Evolutionary conservation across 805 yeast genomes (phyloP).

Genomic region (Candida pseudoglaebosa): DNA sequence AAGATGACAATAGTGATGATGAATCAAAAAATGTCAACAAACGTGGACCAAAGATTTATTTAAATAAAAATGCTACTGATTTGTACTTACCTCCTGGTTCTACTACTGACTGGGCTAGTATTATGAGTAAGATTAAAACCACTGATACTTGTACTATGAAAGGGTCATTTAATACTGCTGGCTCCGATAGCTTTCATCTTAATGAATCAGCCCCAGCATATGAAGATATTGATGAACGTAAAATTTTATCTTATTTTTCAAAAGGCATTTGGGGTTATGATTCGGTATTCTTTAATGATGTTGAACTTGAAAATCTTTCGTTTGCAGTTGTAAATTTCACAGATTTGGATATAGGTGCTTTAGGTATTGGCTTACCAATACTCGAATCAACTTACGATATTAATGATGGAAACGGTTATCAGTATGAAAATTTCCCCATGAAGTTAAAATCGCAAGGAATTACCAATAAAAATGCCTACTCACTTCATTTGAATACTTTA

Average conservation of each 20-base stretch:
- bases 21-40: too few relatives aligned
- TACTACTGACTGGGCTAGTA: too few relatives aligned
- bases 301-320: slow-evolving; percentile 5
- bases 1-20: too few relatives aligned
- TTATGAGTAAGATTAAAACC: too few relatives aligned
- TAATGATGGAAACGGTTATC: not conserved
- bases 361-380: slow-evolving; percentile 20
- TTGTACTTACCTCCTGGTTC: too few relatives aligned
- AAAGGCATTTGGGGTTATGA: slow-evolving; percentile 45
- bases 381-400: slow-evolving; percentile 27
- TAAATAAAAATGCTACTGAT: too few relatives aligned
- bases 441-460: slow-evolving; percentile 27
- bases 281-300: slow-evolving; percentile 10
- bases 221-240: slow-evolving; percentile 50
- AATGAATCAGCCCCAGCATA: slow-evolving; percentile 24
- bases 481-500: slow-evolving; percentile 23
- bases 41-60: too few relatives aligned
- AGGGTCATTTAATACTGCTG: slow-evolving; percentile 12
- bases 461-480: slow-evolving; percentile 29
- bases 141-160: too few relatives aligned
- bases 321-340: slow-evolving; percentile 15
- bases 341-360: slow-evolving; percentile 16
- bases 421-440: slow-evolving; percentile 30
- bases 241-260: slow-evolving; percentile 41
- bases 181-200: not conserved